phyloP scores from a whole-genome alignment of 805 yeast species.

The Candida orba region DNA sequence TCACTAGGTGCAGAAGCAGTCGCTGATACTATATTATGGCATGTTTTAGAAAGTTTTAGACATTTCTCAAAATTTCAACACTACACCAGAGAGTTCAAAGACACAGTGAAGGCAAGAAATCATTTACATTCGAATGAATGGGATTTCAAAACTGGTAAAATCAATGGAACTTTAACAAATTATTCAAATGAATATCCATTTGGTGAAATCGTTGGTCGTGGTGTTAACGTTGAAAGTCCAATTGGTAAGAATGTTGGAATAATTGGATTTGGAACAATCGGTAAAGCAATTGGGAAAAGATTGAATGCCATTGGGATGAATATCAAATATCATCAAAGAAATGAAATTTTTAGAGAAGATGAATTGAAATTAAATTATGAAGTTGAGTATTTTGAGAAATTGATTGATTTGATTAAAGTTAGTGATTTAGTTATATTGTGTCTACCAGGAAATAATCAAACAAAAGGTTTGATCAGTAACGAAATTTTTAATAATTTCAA shows the following conservation, averaged over 20 bases:
- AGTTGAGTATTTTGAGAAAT: constrained; percentile 29
- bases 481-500: constrained; percentile 32
- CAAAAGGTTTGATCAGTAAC: constrained; percentile 40
- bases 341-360: constrained; percentile 26
- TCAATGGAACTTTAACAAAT: constrained; percentile 2
- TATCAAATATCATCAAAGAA: constrained; percentile 48
- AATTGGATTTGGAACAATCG: constrained; percentile 58
- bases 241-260: constrained; percentile 44
- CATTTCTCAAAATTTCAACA: constrained; percentile 35
- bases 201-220: constrained; percentile 34
- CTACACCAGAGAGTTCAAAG: constrained; percentile 25
- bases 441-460: constrained; percentile 49
- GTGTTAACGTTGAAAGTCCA: constrained; percentile 33
- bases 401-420: constrained; percentile 28
- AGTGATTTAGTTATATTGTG: constrained; percentile 50
- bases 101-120: constrained; percentile 36
- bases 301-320: constrained; percentile 50
- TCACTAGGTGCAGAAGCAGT: constrained; percentile 49
- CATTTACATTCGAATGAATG: constrained; percentile 26
- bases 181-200: constrained; percentile 27
- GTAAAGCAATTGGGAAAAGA: constrained; percentile 44
- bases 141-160: constrained; percentile 4
- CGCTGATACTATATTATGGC: constrained; percentile 56
- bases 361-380: constrained; percentile 26
- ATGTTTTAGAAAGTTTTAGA: constrained; percentile 47